A percentile compares a stretch with the other conserved stretches of the same genome.
Evolutionary conservation across 495 filamentous ascomycete species (phyloP).

Genomic region (Annulohypoxylon nitens): DNA sequence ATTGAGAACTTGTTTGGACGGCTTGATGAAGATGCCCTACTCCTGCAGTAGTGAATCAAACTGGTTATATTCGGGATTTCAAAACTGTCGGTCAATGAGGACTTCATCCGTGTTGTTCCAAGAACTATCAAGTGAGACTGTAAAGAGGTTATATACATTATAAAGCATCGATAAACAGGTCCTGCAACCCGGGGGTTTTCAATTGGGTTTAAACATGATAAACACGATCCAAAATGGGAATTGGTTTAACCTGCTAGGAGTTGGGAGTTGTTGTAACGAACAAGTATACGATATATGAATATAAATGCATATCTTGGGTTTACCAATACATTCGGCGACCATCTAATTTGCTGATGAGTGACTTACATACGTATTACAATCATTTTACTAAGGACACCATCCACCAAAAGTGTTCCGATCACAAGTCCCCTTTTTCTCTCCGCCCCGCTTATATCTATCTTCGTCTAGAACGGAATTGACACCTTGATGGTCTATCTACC

Average conservation of each 20-base stretch:
- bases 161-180: slow-evolving; percentile 17
- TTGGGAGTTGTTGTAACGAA: not conserved
- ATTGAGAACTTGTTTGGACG: slow-evolving; percentile 81
- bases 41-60: slow-evolving; percentile 65
- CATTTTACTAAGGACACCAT: not conserved
- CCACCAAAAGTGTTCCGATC: not conserved
- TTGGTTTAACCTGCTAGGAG: not conserved
- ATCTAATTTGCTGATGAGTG: not conserved
- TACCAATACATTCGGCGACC: not conserved
- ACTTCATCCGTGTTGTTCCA: not conserved
- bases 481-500: not conserved
- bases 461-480: not conserved
- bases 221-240: not conserved
- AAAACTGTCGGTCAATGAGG: not conserved
- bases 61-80: not conserved
- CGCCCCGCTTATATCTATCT: not conserved
- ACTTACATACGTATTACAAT: slow-evolving; percentile 1
- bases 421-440: not conserved
- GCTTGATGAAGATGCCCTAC: slow-evolving; percentile 77
- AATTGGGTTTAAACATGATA: not conserved
- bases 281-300: not conserved
- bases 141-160: slow-evolving; percentile 12
- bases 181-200: too few relatives aligned
- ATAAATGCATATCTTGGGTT: slow-evolving; percentile 7
- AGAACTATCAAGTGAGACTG: too few relatives aligned